Base-by-base conservation (phyloP, 148 eudicot species). In the Chenopodium quinoa region DNA sequence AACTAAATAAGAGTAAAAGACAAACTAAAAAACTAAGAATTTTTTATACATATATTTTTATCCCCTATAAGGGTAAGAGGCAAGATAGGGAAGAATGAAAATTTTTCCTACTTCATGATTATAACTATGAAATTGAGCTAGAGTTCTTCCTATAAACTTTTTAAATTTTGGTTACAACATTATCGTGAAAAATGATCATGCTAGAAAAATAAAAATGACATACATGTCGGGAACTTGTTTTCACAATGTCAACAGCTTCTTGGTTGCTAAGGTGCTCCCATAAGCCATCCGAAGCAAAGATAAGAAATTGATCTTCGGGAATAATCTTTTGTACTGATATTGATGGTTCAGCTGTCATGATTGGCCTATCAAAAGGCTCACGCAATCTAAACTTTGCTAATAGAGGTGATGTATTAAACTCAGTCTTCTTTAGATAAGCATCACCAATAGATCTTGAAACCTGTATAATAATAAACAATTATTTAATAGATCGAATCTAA, bases 221-320 rank as follows among this genome's bases (percentile, higher is more conserved):
- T 91, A 93, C 97, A 81, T 84, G 78, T 23, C 93, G 90, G n/a
- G 94, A 87, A 79, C 66, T 78, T 9, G 80, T 65, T 75, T 87
- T 82, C 83, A 93, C 93, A 60, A 93, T 87, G 79, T 93, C 93
- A 70, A 93, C 97, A 10, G 93, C 97, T 67, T 87, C 88, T 80
- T 93, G 93, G 84, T 93, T 93, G 89, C 85, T 89, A 76, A 93
- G 91, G 85, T 91, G 97, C 73, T 93, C 97, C 97, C 97, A 93
- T 56, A 93, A 85, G 69, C 97, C 97, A 84, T 93, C 97, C 8
- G 97, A 92, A 50, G 92, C 97, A 86, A 92, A 92, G 58, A 92
- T 92, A 69, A 92, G 87, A 88, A 92, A 92, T 29, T 82, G 91
- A 78, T 93, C 97, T 80, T 89, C 91, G 0, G 93, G 89, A 62